Evolutionary conservation across 176 grass and related monocot genomes (phyloP).

Genomic region (Avena eriantha): DNA sequence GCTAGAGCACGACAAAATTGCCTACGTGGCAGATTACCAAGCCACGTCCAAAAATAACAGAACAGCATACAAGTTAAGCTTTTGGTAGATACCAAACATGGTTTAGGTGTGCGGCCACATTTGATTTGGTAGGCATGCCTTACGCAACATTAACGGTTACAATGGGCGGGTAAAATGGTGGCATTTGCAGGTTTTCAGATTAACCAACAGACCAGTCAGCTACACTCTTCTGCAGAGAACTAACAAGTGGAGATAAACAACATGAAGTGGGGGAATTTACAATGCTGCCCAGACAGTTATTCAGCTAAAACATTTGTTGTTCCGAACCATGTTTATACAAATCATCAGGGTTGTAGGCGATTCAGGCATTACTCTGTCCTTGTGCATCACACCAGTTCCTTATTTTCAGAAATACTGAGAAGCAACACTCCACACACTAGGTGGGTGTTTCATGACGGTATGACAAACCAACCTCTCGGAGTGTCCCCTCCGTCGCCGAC

Average conservation of each 20-base stretch:
- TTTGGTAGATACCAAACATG: not conserved
- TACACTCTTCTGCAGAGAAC: constrained; percentile 3
- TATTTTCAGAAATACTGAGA: not conserved
- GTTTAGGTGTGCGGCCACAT: not conserved
- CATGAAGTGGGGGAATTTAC: not conserved
- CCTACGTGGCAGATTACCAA: not conserved
- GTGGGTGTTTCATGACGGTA: not conserved
- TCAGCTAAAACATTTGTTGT: not conserved
- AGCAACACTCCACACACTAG: not conserved
- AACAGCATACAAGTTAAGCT: not conserved
- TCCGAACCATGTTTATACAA: not conserved
- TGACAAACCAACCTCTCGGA: constrained; percentile 58
- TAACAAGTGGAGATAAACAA: not conserved
- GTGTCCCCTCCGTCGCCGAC: constrained; percentile 61
- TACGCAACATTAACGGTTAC: not conserved
- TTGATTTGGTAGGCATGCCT: not conserved
- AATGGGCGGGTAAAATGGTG: not conserved
- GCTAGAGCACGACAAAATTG: not conserved
- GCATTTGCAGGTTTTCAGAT: not conserved
- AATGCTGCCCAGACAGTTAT: not conserved
- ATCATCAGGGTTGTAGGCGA: not conserved
- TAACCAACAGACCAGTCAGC: not conserved
- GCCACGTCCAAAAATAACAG: not conserved
- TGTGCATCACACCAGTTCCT: not conserved
- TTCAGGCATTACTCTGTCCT: not conserved